Conservation (phyloP, 106 monocot species). For the Dendrobium chrysotoxum region DNA sequence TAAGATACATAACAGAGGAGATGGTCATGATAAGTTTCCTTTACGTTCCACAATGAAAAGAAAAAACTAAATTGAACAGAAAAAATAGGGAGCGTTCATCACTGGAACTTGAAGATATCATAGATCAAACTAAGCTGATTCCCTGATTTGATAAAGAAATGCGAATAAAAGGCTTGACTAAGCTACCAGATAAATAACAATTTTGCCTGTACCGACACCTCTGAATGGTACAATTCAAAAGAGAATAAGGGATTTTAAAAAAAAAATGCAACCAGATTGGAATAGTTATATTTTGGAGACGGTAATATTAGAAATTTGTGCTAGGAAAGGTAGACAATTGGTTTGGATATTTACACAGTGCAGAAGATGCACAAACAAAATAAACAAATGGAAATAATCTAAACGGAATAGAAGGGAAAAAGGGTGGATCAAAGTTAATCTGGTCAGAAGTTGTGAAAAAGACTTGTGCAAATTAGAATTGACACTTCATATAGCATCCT, state of each 20-base stretch:
- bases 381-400: not conserved
- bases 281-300: not conserved
- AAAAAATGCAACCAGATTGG: not conserved
- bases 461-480: not conserved
- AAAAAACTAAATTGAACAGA: not conserved
- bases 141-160: not conserved
- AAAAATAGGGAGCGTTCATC: not conserved
- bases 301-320: not conserved
- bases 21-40: not conserved
- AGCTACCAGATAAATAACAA: not conserved
- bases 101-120: not conserved
- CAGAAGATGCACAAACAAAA: not conserved
- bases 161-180: not conserved
- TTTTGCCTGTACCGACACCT: not conserved
- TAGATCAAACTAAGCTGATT: not conserved
- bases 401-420: not conserved
- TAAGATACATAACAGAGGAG: not conserved
- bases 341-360: not conserved
- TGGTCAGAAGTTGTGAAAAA: not conserved
- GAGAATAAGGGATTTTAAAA: not conserved
- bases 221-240: not conserved
- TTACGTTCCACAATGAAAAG: not conserved
- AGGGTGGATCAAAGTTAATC: not conserved
- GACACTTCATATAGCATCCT: not conserved
- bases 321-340: not conserved